These are phyloP conservation scores for Sugiyamaella grinbergsii DNA, from an alignment of 1,139 yeast species.

Conservation along the genomic window DNA sequence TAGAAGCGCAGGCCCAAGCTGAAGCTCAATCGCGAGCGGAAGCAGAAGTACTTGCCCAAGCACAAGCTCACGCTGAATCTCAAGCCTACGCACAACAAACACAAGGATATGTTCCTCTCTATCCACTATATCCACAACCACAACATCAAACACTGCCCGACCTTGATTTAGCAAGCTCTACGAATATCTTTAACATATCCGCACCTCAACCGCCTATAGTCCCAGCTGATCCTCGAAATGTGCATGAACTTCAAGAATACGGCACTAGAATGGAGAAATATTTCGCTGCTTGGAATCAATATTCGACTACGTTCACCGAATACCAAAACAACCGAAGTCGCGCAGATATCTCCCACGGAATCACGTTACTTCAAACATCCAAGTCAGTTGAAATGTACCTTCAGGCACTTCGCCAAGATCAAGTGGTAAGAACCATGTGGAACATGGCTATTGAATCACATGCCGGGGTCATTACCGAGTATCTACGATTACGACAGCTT, in stretches of 20 bases:
- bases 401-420: conserved; percentile 39
- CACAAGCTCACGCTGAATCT: conserved; percentile 11
- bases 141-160: conserved; percentile 2
- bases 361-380: conserved; percentile 28
- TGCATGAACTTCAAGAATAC: conserved; percentile 23
- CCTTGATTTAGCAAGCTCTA: conserved; percentile 11
- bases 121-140: too few relatives aligned
- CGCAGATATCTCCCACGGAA: conserved; percentile 35
- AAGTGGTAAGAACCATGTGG: conserved; percentile 34
- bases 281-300: conserved; percentile 34
- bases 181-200: conserved; percentile 4
- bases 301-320: conserved; percentile 32
- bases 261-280: conserved; percentile 31
- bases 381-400: conserved; percentile 34
- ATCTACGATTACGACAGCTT: conserved; percentile 19
- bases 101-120: neutral
- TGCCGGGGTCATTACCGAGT: conserved; percentile 29
- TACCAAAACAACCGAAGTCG: conserved; percentile 37
- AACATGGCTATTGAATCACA: conserved; percentile 28
- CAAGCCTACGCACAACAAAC: conserved; percentile 6
- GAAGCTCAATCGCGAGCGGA: conserved; percentile 1
- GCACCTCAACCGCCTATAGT: conserved; percentile 21
- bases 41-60: conserved; percentile 20
- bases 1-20: neutral
- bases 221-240: conserved; percentile 6